phyloP scores from a whole-genome alignment of 2,329 filamentous ascomycete genomes.

The Neofusicoccum ribis region DNA sequence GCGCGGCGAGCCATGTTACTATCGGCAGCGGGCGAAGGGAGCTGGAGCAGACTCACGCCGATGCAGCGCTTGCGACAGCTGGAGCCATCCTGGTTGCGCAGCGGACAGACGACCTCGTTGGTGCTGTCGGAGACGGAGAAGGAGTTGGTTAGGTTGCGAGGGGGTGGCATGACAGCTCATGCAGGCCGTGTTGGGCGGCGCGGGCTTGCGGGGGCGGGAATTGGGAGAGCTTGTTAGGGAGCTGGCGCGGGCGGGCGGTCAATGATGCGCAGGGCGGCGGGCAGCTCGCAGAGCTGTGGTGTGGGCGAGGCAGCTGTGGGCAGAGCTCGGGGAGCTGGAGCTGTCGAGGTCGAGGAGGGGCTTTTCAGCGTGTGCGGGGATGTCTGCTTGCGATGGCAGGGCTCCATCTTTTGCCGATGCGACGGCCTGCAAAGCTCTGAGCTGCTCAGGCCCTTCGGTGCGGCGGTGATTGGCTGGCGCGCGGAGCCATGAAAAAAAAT shows the following conservation, averaged over 20 bases:
- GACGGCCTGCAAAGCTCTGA: constrained; percentile 16
- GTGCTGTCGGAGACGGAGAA: constrained; percentile 90
- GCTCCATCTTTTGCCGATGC: constrained; percentile 14
- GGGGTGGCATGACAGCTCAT: constrained; percentile 70
- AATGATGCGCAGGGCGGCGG: not conserved
- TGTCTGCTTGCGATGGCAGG: constrained; percentile 14
- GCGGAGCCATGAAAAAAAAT: constrained; percentile 9
- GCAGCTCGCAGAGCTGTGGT: not conserved
- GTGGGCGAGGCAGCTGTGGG: not conserved
- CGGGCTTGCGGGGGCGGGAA: constrained; percentile 26
- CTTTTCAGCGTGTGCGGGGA: constrained; percentile 18
- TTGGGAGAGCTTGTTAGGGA: constrained; percentile 11
- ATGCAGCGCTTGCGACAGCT: constrained; percentile 97
- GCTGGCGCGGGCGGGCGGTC: not conserved
- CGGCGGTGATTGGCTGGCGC: constrained; percentile 16
- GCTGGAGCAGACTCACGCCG: constrained; percentile 71
- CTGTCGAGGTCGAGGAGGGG: constrained; percentile 15
- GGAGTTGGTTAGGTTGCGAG: constrained; percentile 81
- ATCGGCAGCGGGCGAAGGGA: constrained; percentile 20
- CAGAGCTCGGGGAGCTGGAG: constrained; percentile 3
- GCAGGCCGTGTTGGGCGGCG: constrained; percentile 48
- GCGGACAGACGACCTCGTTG: constrained; percentile 94
- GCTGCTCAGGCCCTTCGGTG: constrained; percentile 7
- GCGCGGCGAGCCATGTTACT: constrained; percentile 34
- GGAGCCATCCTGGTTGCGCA: constrained; percentile 94